These are phyloP conservation scores for Anthostomella pinea DNA, from an alignment of 2,329 filamentous ascomycete genomes.

Conservation along the genomic window DNA sequence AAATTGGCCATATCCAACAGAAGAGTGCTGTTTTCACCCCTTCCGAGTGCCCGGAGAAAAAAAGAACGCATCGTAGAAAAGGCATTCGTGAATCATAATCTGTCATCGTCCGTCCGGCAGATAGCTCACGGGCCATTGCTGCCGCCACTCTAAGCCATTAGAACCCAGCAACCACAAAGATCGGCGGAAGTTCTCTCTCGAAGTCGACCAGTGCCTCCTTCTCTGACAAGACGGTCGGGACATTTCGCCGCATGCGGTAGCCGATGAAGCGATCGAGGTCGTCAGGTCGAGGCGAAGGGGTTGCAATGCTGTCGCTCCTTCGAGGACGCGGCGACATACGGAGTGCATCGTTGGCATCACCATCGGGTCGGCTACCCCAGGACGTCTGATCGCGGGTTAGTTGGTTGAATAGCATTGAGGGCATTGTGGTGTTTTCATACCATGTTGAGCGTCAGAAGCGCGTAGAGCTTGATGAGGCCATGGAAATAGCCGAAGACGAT, in stretches of 20 bases:
- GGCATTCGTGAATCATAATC: conserved; percentile 28
- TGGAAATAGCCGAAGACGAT: conserved; percentile 92
- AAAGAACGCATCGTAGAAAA: conserved; percentile 19
- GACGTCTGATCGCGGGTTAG: conserved; percentile 65
- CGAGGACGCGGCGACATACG: conserved; percentile 56
- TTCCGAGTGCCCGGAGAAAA: conserved; percentile 14
- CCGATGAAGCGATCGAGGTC: conserved; percentile 27
- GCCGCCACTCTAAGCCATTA: conserved; percentile 11
- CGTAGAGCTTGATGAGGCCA: conserved; percentile 87
- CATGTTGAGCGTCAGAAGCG: conserved; percentile 76
- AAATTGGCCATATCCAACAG: conserved; percentile 14
- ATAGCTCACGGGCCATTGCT: conserved; percentile 1
- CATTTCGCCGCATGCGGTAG: conserved; percentile 16
- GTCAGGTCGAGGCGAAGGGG: conserved; percentile 30
- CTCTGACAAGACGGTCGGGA: conserved; percentile 15
- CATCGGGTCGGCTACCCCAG: conserved; percentile 91
- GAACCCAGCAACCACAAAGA: conserved; percentile 19
- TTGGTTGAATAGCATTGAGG: conserved; percentile 2
- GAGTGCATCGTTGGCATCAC: conserved; percentile 76
- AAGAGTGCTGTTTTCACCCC: conserved; percentile 27
- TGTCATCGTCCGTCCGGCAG: conserved; percentile 13
- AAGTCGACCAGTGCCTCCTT: conserved; percentile 20
- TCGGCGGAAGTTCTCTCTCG: conserved; percentile 18
- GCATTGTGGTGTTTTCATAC: conserved; percentile 51
- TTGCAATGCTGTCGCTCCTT: conserved; percentile 35